Evolutionary conservation across 768 basidiomycete genomes (phyloP).

Genomic region (Agrocybe praecox): DNA sequence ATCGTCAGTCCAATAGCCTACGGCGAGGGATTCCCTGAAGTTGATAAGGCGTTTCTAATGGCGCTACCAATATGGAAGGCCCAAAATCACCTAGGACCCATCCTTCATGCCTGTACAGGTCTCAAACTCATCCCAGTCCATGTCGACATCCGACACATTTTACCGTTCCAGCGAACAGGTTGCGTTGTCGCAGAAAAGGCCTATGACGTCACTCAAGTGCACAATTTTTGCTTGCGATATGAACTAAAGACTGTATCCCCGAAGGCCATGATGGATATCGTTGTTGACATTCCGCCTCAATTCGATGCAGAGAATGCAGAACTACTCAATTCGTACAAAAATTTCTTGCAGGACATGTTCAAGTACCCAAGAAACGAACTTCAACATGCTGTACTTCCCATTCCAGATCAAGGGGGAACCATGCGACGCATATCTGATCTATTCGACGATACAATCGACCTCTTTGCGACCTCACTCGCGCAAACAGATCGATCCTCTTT

Average conservation of each 20-base stretch:
- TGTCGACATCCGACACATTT: background rate
- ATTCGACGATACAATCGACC: slow-evolving; percentile 7
- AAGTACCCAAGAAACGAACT: background rate
- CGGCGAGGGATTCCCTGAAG: background rate
- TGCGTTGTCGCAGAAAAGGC: background rate
- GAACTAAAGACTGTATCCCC: background rate
- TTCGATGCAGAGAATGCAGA: background rate
- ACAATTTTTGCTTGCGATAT: background rate
- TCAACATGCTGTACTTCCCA: background rate
- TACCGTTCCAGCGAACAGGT: slow-evolving; percentile 1
- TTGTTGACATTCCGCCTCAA: background rate
- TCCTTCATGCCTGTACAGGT: background rate
- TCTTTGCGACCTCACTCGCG: slow-evolving; percentile 8
- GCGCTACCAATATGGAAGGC: slow-evolving; percentile 12
- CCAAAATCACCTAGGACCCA: background rate
- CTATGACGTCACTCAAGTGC: background rate
- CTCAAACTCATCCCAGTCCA: slow-evolving; percentile 7
- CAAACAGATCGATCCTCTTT: background rate
- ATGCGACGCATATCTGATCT: slow-evolving; percentile 2
- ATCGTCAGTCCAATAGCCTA: background rate
- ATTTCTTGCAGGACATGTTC: slow-evolving; percentile 5
- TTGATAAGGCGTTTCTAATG: background rate
- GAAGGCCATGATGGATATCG: background rate
- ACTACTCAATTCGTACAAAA: background rate
- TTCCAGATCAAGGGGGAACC: slow-evolving; percentile 7